phyloP scores from a whole-genome alignment of 805 yeast species.

The Candida glaebosa region DNA sequence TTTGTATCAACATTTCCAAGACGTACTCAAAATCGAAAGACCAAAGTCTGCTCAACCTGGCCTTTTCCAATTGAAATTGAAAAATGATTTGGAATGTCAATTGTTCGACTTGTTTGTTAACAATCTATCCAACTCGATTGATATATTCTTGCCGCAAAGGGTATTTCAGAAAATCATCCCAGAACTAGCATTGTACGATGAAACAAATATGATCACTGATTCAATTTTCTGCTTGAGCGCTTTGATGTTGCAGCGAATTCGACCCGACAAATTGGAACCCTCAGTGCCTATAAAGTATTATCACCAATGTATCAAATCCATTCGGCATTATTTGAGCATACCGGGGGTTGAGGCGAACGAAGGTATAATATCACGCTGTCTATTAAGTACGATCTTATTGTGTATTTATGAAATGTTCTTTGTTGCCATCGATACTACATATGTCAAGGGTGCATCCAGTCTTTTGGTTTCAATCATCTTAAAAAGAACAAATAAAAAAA shows the following conservation, averaged over 20 bases:
- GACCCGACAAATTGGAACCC: constrained; percentile 26
- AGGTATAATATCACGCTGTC: constrained; percentile 32
- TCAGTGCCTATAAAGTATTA: constrained; percentile 34
- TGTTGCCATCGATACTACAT: constrained; percentile 33
- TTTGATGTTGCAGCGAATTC: constrained; percentile 28
- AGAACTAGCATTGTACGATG: constrained; percentile 35
- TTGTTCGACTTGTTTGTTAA: constrained; percentile 33
- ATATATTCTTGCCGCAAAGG: constrained; percentile 28
- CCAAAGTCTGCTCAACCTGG: constrained; percentile 9
- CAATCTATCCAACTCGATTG: constrained; percentile 25
- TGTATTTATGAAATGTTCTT: constrained; percentile 39
- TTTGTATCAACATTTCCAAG: constrained; percentile 20
- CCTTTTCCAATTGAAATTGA: constrained; percentile 10
- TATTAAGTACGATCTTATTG: constrained; percentile 33
- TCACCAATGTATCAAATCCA: constrained; percentile 30
- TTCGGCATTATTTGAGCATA: constrained; percentile 27
- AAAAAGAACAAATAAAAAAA: constrained; percentile 9
- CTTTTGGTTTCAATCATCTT: constrained; percentile 28
- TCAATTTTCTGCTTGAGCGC: constrained; percentile 36
- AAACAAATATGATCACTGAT: constrained; percentile 34
- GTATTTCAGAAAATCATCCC: constrained; percentile 30
- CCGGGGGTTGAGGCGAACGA: constrained; percentile 21
- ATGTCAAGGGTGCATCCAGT: constrained; percentile 36
- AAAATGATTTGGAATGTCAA: constrained; percentile 24
- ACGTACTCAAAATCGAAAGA: constrained; percentile 16